Evolutionary conservation across 768 basidiomycete species (phyloP), one percentile per base, ranked within the genome.

Genomic region (Cyclocybe aegerita): DNA sequence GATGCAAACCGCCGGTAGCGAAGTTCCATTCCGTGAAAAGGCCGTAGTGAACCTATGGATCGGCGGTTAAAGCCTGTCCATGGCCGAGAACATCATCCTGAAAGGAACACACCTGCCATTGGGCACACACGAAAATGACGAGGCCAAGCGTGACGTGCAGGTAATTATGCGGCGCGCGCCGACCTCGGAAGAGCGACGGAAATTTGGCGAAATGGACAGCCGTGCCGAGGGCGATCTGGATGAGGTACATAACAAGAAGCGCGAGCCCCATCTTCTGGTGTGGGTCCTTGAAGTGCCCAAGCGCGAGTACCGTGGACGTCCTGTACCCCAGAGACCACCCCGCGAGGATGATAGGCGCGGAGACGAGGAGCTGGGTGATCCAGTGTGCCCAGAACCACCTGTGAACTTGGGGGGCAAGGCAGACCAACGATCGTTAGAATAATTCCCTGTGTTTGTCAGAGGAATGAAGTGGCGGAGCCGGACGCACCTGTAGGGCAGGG

Each of bases 191-290:
- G 15, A 68, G 41, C 0, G 62, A 53, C 4, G 67, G 70, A 45
- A 70, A 59, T 60, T 85, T 85, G 65, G 79, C 52, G 44, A 62
- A 78, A 63, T 87, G 83, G 39, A 82, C 76, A 62, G 79, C 43
- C 1, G 63, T 49, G 15, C 85, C 84, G 23, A 82, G 53, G 2
- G 68, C 3, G 33, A 80, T 42, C 61, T 86, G 84, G 5, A 68
- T 50, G 48, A 79, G 46, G 61, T 85, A 85, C 7, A 87, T 65
- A 39, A 78, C 67, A 38, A 85, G 67, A 40, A 86, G 70, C 7
- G 73, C 71, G 37, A 80, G 60, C 10, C 83, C 83, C 35, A 75
- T 69, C 62, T 71, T 74, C 72, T 83, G 67, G 58, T 75, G 84
- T 4, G 72, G 65, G 55, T 81, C 77, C 41, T 64, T 56, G 41